Conservation (phyloP, 2,329 filamentous ascomycete genomes). For the Penicillium sp. region DNA sequence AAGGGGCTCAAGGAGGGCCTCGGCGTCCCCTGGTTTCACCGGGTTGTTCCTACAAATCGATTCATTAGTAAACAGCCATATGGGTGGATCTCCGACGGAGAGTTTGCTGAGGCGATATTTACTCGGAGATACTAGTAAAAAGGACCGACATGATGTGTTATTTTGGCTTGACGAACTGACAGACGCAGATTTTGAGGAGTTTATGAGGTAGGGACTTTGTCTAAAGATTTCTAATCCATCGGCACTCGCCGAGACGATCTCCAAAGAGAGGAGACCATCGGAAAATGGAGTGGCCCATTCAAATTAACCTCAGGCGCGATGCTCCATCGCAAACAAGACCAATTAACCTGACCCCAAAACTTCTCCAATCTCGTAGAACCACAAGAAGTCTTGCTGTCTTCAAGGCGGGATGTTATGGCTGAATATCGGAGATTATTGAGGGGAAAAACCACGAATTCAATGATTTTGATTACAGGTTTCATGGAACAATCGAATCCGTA, state of each 20-base stretch:
- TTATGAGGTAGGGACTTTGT: conserved; percentile 7
- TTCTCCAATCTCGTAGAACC: conserved; percentile 22
- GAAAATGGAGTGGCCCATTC: not conserved
- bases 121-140: conserved; percentile 40
- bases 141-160: conserved; percentile 35
- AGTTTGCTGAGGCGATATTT: conserved; percentile 4
- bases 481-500: not conserved
- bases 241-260: conserved; percentile 11
- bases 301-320: not conserved
- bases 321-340: conserved; percentile 5
- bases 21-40: conserved; percentile 49
- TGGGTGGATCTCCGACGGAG: too few relatives aligned
- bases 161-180: not conserved
- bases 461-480: not conserved
- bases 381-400: conserved; percentile 10
- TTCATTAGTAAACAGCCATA: conserved; percentile 2
- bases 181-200: conserved; percentile 12
- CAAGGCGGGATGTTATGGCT: not conserved
- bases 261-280: conserved; percentile 1
- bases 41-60: conserved; percentile 42
- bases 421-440: not conserved
- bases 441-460: not conserved
- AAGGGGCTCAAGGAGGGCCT: conserved; percentile 44
- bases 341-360: conserved; percentile 24
- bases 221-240: conserved; percentile 10